Evolutionary conservation across 495 filamentous ascomycete species (phyloP), one percentile per base, ranked within the genome.

Genomic region (Amorphotheca resinae): DNA sequence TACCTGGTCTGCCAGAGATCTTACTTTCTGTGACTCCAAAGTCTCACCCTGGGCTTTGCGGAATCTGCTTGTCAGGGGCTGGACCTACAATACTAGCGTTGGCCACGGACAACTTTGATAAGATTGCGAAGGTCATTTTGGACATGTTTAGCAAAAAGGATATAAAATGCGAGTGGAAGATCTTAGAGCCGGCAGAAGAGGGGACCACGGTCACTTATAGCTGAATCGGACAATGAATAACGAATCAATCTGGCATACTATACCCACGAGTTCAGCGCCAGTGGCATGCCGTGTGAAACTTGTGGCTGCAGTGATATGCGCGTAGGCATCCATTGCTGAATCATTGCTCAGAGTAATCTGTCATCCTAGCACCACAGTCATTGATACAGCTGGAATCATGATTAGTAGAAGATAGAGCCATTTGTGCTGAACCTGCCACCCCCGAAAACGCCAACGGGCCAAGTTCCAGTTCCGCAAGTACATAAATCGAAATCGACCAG

Each of bases 31-130:
- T 98, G 61, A 89, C 77, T 17, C 89, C 88, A 1, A 70, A 74
- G 54, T 79, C 80, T 17, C 83, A 93, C 56, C 83, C 85, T 4
- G 91, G 91, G 7, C 70, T 98, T 2, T 67, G 94, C 26, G 91
- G 91, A 31, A 89, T 95, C 26, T 95, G 89, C 60, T 68, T 95
- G 3, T 93, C 85, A 6, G 89, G 91, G 16, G 91, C 91, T 3
- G 91, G 91, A 2, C 91, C 89, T 14, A 95, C 88, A 3, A 93
- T 98, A 51, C 66, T 98, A 33, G 91, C 87, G 3, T 70, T 98
- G 28, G 91, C 91, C 9, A 95, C 87, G 4, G 67, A 77, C 41
- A 81, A 87, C 61, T 95, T 95, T 61, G 76, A 81, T 22, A 66
- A 77, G 45, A 95, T 98, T 44, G 89, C 89, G 4, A 61, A 77